Evolutionary conservation across 2,329 filamentous ascomycete genomes (phyloP), one percentile per base, ranked within the genome.

Genomic region (Aspergillus unguis): DNA sequence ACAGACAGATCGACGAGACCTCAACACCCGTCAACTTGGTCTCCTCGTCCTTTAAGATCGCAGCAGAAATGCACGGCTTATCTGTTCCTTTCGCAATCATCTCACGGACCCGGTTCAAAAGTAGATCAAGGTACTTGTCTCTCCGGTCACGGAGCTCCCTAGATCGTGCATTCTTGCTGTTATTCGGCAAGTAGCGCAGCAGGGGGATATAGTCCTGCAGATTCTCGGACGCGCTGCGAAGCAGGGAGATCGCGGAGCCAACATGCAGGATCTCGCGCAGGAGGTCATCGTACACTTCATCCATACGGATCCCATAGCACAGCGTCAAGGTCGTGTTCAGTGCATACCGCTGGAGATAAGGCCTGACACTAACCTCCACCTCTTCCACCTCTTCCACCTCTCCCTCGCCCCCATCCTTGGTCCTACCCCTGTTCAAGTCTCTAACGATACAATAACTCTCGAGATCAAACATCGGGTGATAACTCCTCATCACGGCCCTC

Each of bases 191-290:
- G 1, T 88, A 69, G 10, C 88, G 78, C 55, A 91, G 65, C 0
- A 88, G 62, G 0, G 88, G 87, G 3, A 91, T 80, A 56, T 91
- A 90, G 62, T 92, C 88, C 59, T 88, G 85, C 77, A 85, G 85
- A 64, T 91, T 91, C 63, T 89, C 87, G 50, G 84, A 87, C 0
- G 86, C 89, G 10, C 81, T 85, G 27, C 88, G 75, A 53, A 90
- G 83, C 51, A 86, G 85, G 28, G 83, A 85, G 32, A 92, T 83
- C 9, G 82, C 83, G 5, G 85, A 80, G 62, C 90, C 88, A 1
- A 90, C 87, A 45, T 85, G 76, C 0, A 85, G 81, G 52, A 91
- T 90, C 63, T 91, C 88, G 2, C 81, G 76, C 2, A 91, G 76
- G 10, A 90, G 75, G 26, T 80, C 76, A 56, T 85, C 81, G 52